A percentile compares a stretch with the other conserved stretches of the same genome.
These are phyloP conservation scores for Betula pendula DNA, from an alignment of 306 rosid species.

Conservation along the genomic window DNA sequence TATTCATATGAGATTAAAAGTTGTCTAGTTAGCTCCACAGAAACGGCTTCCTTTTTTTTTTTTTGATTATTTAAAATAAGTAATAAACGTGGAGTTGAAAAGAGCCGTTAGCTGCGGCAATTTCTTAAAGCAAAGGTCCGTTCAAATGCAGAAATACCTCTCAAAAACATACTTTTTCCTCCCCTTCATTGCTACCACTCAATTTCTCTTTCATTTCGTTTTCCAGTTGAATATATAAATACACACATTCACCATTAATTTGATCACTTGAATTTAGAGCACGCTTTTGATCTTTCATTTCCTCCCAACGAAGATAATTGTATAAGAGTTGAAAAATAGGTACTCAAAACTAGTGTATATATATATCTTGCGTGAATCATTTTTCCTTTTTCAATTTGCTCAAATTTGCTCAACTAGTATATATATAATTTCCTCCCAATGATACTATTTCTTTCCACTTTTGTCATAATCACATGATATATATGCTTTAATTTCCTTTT, in stretches of 20 bases:
- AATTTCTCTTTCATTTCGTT: not conserved
- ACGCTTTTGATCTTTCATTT: not conserved
- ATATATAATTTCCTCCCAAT: too few relatives aligned
- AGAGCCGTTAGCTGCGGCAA: slow-evolving; percentile 13
- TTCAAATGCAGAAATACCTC: slow-evolving; percentile 18
- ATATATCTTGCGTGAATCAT: too few relatives aligned
- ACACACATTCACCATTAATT: not conserved
- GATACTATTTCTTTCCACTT: too few relatives aligned
- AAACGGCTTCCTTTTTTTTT: not conserved
- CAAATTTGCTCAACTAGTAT: too few relatives aligned
- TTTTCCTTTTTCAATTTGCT: too few relatives aligned
- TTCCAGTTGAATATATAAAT: not conserved
- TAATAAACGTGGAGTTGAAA: slow-evolving; percentile 17
- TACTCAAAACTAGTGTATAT: not conserved
- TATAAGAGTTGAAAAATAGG: not conserved
- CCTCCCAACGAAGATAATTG: not conserved
- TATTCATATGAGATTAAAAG: slow-evolving; percentile 17
- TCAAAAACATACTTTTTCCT: not conserved
- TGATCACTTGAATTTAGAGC: not conserved
- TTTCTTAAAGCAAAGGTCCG: slow-evolving; percentile 32
- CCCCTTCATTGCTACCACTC: not conserved
- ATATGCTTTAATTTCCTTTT: not conserved
- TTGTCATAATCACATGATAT: not conserved
- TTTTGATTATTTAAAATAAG: not conserved
- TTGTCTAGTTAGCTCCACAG: slow-evolving; percentile 30